phyloP scores from a whole-genome alignment of 2,329 filamentous ascomycete species.

The Colletotrichum musae region DNA sequence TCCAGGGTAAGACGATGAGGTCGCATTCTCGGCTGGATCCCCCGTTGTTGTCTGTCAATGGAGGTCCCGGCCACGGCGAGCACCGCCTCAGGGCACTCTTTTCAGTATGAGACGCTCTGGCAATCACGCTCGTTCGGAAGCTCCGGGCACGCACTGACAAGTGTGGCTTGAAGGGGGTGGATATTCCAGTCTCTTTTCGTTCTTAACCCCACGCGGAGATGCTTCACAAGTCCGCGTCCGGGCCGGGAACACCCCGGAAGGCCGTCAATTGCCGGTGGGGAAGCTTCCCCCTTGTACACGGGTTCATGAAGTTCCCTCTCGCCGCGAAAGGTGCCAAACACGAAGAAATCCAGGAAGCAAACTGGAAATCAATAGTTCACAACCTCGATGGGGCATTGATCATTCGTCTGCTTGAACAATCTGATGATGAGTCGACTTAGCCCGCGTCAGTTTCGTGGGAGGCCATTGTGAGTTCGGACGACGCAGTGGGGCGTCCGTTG shows the following conservation, averaged over 20 bases:
- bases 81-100: neutral
- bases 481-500: neutral
- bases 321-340: too few species aligned
- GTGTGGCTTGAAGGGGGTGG: neutral
- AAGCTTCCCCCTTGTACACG: neutral
- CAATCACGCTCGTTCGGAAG: neutral
- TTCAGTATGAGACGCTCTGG: neutral
- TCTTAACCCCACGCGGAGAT: slow-evolving; percentile 1
- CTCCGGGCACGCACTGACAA: slow-evolving; percentile 1
- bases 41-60: neutral
- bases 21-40: neutral
- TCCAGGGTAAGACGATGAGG: slow-evolving; percentile 1
- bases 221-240: neutral
- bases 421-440: slow-evolving; percentile 7
- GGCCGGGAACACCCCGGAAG: slow-evolving; percentile 3
- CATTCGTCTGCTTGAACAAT: neutral
- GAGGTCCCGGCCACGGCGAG: slow-evolving; percentile 1
- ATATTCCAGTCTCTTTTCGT: neutral
- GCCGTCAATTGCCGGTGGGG: neutral
- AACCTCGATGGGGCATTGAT: too few species aligned
- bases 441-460: neutral
- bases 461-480: slow-evolving; percentile 18
- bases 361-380: too few species aligned
- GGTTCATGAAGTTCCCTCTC: too few species aligned
- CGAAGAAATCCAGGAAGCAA: too few species aligned